phyloP scores from a whole-genome alignment of 2,329 filamentous ascomycete species.

The Zalaria obscura region DNA sequence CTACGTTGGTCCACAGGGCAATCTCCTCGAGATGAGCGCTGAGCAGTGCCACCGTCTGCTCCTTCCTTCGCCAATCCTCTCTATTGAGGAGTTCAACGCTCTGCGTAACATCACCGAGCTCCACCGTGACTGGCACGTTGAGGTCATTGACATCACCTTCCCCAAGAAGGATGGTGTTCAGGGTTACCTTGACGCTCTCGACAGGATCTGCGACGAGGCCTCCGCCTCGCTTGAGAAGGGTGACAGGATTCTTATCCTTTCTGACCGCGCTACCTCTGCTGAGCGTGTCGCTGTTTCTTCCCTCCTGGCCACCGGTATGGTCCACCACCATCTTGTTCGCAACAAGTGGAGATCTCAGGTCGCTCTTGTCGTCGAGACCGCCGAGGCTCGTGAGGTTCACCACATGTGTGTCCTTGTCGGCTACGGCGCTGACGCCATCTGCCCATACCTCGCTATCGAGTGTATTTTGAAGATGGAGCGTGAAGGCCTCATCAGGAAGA shows the following conservation, averaged over 20 bases:
- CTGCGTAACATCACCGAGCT: conserved; percentile 61
- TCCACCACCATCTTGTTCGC: conserved; percentile 87
- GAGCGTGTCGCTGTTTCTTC: conserved; percentile 78
- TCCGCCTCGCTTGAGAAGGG: conserved; percentile 71
- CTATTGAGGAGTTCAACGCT: conserved; percentile 80
- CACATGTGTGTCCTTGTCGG: conserved; percentile 98
- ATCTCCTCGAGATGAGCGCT: conserved; percentile 83
- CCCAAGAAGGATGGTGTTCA: conserved; percentile 68
- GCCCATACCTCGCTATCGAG: conserved; percentile 90
- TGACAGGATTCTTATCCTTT: conserved; percentile 77
- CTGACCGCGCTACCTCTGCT: conserved; percentile 71
- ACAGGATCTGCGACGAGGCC: conserved; percentile 73
- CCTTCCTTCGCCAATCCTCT: conserved; percentile 77
- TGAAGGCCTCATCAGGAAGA: conserved; percentile 84
- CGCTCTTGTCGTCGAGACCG: conserved; percentile 80
- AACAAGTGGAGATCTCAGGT: conserved; percentile 91
- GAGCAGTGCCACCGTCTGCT: conserved; percentile 77
- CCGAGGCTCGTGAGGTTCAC: conserved; percentile 90
- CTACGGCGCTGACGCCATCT: conserved; percentile 87
- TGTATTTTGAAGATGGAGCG: conserved; percentile 95
- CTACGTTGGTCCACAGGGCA: conserved; percentile 91
- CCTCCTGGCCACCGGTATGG: conserved; percentile 77
- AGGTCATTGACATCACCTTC: conserved; percentile 85
- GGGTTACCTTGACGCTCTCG: conserved; percentile 77
- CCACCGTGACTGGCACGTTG: conserved; percentile 72